Conservation (phyloP, 2,329 filamentous ascomycete genomes). For the Claviceps digitariae region DNA sequence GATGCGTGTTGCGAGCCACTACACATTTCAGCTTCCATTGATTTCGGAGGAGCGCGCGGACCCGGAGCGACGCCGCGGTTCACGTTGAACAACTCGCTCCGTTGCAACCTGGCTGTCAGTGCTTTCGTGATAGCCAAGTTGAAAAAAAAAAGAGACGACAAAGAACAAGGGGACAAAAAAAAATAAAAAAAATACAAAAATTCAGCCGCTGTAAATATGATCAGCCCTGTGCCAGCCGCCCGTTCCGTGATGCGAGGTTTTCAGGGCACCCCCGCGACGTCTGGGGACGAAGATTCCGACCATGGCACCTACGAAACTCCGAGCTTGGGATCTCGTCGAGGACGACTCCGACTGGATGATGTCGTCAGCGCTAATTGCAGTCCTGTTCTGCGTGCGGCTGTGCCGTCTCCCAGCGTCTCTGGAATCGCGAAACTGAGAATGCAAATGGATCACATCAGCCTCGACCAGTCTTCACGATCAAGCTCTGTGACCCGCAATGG, state of each 20-base stretch:
- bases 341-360: conserved; percentile 35
- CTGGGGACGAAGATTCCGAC: conserved; percentile 46
- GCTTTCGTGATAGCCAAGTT: not conserved
- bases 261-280: conserved; percentile 36
- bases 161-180: not conserved
- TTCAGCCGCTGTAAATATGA: conserved; percentile 22
- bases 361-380: conserved; percentile 51
- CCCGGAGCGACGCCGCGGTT: conserved; percentile 45
- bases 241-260: conserved; percentile 45
- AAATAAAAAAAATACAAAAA: not conserved
- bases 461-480: conserved; percentile 42
- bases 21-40: conserved; percentile 34
- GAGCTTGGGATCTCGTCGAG: conserved; percentile 23
- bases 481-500: conserved; percentile 42
- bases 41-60: conserved; percentile 40
- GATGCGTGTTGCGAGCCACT: conserved; percentile 41
- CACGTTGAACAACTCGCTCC: conserved; percentile 21
- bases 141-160: not conserved
- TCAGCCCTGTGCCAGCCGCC: conserved; percentile 33
- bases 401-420: conserved; percentile 42
- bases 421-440: conserved; percentile 74
- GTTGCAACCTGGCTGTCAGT: conserved; percentile 2
- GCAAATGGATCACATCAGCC: conserved; percentile 65
- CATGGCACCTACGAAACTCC: conserved; percentile 26
- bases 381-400: conserved; percentile 38